Evolutionary conservation across 2,329 filamentous ascomycete species (phyloP).

Genomic region (Sporothrix euskadiensis): DNA sequence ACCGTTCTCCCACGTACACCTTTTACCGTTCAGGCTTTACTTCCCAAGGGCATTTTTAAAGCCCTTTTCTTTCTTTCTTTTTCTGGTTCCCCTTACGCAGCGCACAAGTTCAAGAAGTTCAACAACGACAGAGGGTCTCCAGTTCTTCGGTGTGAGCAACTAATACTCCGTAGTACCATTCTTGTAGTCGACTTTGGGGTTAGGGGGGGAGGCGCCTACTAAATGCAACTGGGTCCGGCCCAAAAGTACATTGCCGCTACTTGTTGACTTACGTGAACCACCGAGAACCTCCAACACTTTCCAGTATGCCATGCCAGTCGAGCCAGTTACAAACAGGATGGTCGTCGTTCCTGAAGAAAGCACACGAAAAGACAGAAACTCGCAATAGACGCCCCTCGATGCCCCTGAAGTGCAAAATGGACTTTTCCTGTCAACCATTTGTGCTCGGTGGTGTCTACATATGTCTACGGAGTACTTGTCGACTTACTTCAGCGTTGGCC

Average conservation of each 20-base stretch:
- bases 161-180: background rate
- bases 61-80: background rate
- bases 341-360: background rate
- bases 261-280: background rate
- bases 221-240: background rate
- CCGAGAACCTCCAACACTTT: background rate
- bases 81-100: constrained; percentile 5
- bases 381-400: background rate
- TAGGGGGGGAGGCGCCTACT: background rate
- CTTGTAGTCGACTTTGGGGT: background rate
- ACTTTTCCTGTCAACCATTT: background rate
- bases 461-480: background rate
- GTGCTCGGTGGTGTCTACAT: background rate
- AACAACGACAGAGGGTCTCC: background rate
- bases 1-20: background rate
- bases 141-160: constrained; percentile 6
- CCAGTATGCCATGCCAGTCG: background rate
- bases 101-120: background rate
- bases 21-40: background rate
- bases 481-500: background rate
- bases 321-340: background rate
- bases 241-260: background rate
- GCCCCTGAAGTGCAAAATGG: background rate
- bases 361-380: background rate
- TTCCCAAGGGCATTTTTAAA: background rate